Conservation (phyloP, 345 rosid species). For the Murraya paniculata region DNA sequence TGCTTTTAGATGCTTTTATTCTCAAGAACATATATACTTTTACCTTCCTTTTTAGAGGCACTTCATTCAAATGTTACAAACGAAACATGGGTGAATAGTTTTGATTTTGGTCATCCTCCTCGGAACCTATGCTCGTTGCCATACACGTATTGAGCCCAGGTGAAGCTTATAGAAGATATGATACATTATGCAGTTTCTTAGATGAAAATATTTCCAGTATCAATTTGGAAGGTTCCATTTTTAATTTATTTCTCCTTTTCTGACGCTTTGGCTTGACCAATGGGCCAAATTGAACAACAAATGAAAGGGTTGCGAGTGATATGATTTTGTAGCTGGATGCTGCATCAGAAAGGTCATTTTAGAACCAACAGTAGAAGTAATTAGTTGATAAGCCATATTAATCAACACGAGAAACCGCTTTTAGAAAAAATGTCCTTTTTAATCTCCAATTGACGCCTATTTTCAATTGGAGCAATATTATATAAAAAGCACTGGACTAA, state of each 20-base stretch:
- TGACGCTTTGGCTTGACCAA: not conserved
- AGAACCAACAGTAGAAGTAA: not conserved
- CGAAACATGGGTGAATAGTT: not conserved
- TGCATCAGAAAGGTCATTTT: not conserved
- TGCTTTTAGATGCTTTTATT: slow-evolving; percentile 3
- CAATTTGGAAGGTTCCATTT: not conserved
- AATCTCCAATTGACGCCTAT: not conserved
- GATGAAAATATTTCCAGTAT: not conserved
- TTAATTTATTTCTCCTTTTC: not conserved
- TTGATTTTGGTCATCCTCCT: slow-evolving; percentile 10
- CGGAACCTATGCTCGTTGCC: slow-evolving; percentile 17
- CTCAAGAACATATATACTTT: not conserved
- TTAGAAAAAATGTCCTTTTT: not conserved
- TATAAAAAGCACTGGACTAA: slow-evolving; percentile 5
- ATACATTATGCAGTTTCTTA: not conserved
- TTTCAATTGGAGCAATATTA: not conserved
- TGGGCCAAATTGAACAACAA: not conserved
- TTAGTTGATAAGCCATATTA: not conserved
- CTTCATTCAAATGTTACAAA: slow-evolving; percentile 9
- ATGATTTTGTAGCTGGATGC: not conserved
- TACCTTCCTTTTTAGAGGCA: slow-evolving; percentile 9
- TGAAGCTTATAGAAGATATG: not conserved
- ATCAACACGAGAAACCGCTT: not conserved
- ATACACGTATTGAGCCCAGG: slow-evolving; percentile 18
- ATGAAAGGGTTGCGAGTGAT: not conserved